These are phyloP conservation scores for Paraphaeosphaeria sporulosa DNA, from an alignment of 2,329 filamentous ascomycete species.

Conservation along the genomic window DNA sequence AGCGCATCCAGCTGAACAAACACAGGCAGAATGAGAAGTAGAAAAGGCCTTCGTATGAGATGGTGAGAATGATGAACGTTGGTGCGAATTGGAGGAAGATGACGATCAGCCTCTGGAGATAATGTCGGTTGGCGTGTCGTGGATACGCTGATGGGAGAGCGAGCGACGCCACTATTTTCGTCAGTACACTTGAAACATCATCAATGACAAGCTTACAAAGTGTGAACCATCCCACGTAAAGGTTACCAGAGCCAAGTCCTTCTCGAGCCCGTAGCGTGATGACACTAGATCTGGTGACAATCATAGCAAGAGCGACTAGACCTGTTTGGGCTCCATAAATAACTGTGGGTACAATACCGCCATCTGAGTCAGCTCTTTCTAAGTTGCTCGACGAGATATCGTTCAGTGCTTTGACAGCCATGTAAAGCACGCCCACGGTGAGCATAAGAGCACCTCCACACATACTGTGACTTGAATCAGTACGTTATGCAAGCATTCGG, in stretches of 20 bases:
- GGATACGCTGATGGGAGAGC: slow-evolving; percentile 82
- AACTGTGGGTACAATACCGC: slow-evolving; percentile 61
- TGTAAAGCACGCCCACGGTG: slow-evolving; percentile 75
- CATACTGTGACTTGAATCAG: slow-evolving; percentile 60
- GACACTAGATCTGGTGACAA: slow-evolving; percentile 88
- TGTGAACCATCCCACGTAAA: slow-evolving; percentile 83
- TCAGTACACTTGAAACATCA: slow-evolving; percentile 15
- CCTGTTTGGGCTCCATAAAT: slow-evolving; percentile 78
- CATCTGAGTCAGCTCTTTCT: slow-evolving; percentile 35
- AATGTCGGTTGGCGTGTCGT: slow-evolving; percentile 81
- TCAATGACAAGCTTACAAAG: slow-evolving; percentile 62
- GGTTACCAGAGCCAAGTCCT: slow-evolving; percentile 86
- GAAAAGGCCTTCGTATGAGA: slow-evolving; percentile 96
- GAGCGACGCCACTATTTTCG: slow-evolving; percentile 72
- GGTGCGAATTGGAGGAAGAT: slow-evolving; percentile 94
- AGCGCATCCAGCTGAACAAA: slow-evolving; percentile 86
- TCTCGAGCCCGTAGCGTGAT: slow-evolving; percentile 82
- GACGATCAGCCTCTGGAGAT: slow-evolving; percentile 86
- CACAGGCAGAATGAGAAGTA: slow-evolving; percentile 88
- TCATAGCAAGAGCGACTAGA: slow-evolving; percentile 78
- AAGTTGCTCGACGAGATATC: slow-evolving; percentile 47
- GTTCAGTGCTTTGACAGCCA: slow-evolving; percentile 73
- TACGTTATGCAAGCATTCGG: neutral
- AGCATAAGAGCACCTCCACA: slow-evolving; percentile 82
- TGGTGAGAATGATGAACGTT: slow-evolving; percentile 93